A percentile compares a stretch with the other conserved stretches of the same genome.
phyloP scores from a whole-genome alignment of 352 stramenopile genomes.

The Pythium phragmitis region DNA sequence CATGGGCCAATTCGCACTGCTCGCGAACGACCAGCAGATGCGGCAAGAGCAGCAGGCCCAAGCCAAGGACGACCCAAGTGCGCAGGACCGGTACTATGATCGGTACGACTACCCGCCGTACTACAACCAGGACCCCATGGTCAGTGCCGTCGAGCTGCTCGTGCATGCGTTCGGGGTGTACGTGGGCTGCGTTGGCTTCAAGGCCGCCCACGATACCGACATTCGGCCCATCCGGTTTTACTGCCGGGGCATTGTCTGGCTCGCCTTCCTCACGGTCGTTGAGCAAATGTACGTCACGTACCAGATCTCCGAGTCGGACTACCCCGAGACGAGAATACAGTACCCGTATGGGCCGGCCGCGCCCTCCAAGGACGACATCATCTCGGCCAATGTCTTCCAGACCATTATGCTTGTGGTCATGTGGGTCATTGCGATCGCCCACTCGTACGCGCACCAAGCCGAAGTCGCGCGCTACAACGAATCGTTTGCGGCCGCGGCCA shows the following conservation, averaged over 20 bases:
- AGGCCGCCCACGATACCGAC: constrained; percentile 84
- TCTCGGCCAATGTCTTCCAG: constrained; percentile 85
- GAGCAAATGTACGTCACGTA: constrained; percentile 86
- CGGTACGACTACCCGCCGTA: constrained; percentile 79
- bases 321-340: constrained; percentile 64
- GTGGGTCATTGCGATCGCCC: constrained; percentile 79
- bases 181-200: constrained; percentile 84
- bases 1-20: constrained; percentile 81
- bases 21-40: constrained; percentile 80
- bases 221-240: constrained; percentile 86
- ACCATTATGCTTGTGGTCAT: constrained; percentile 82
- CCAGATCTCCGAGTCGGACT: constrained; percentile 77
- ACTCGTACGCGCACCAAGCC: constrained; percentile 72
- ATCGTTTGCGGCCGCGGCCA: constrained; percentile 72
- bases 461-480: constrained; percentile 84
- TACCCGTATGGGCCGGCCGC: constrained; percentile 73
- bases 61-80: constrained; percentile 30
- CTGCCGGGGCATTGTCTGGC: constrained; percentile 73
- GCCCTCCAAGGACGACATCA: constrained; percentile 81
- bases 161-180: constrained; percentile 85
- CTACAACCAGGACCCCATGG: constrained; percentile 74
- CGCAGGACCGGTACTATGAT: constrained; percentile 41
- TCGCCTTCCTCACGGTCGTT: constrained; percentile 68
- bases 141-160: constrained; percentile 66
- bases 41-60: constrained; percentile 30